Evolutionary conservation across 192 early-diverging fungal genomes (phyloP).

Genomic region (Globomyces pollinis-pini): DNA sequence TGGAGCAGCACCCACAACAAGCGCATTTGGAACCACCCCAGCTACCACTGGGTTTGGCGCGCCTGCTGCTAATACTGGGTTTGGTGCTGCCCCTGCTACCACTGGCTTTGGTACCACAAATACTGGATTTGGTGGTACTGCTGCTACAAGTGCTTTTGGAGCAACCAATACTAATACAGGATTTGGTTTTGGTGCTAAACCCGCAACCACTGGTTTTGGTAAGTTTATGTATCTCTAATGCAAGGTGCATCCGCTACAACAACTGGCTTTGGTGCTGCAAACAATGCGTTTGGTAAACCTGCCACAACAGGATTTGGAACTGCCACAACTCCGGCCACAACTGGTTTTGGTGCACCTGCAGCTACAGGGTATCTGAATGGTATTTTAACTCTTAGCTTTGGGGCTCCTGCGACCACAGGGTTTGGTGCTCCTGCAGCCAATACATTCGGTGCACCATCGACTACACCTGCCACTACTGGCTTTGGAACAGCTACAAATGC

Average conservation of each 20-base stretch:
- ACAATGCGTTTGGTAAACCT: constrained; percentile 6
- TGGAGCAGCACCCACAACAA: not conserved
- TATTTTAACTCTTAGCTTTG: not conserved
- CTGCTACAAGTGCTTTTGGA: constrained; percentile 18
- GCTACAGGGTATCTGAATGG: not conserved
- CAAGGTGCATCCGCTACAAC: constrained; percentile 9
- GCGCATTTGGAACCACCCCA: too few relatives aligned
- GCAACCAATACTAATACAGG: not conserved
- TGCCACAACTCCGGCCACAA: constrained; percentile 2
- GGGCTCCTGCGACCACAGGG: constrained; percentile 13
- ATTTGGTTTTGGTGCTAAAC: constrained; percentile 21
- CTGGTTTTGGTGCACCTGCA: constrained; percentile 15
- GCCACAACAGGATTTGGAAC: constrained; percentile 17
- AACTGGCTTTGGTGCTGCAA: constrained; percentile 21
- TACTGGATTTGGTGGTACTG: constrained; percentile 5
- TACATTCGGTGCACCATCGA: constrained; percentile 13
- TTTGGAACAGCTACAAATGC: not conserved
- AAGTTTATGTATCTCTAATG: not conserved
- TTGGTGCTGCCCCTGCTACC: constrained; percentile 13
- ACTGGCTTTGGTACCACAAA: constrained; percentile 20
- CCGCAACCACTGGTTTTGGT: constrained; percentile 32
- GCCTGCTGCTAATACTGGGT: constrained; percentile 13
- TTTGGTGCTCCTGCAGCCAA: constrained; percentile 8
- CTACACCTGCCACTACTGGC: constrained; percentile 8
- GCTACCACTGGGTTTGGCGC: constrained; percentile 17